Evolutionary conservation across 2,329 filamentous ascomycete species (phyloP).

Genomic region (Cryphonectria naterciae): DNA sequence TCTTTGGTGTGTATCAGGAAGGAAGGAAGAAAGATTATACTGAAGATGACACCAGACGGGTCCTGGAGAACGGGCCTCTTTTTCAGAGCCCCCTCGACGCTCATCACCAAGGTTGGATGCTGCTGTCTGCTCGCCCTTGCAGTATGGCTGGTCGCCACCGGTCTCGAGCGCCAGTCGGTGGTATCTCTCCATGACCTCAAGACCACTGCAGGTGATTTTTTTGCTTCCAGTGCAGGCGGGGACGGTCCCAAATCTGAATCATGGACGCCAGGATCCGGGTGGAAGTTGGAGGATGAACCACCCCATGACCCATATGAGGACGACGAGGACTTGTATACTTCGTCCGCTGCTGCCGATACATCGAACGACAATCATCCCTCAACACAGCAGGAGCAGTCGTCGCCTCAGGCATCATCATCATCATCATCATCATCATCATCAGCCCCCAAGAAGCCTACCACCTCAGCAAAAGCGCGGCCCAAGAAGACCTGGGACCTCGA

Average conservation of each 20-base stretch:
- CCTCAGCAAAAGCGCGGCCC: background rate
- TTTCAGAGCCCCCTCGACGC: background rate
- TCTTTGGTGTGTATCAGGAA: background rate
- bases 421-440: background rate
- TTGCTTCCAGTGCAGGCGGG: background rate
- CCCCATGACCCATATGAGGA: background rate
- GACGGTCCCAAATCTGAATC: background rate
- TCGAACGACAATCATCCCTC: background rate
- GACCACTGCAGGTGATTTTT: background rate
- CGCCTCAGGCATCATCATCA: background rate
- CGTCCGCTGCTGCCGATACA: background rate
- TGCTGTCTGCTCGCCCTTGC: background rate
- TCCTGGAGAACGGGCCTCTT: background rate
- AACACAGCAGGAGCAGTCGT: background rate
- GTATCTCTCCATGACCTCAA: background rate
- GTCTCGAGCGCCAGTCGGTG: background rate
- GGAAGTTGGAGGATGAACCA: background rate
- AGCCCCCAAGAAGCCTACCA: background rate
- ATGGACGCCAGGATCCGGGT: background rate
- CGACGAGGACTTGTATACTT: background rate
- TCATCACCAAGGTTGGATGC: background rate
- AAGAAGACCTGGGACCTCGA: background rate
- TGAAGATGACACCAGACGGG: constrained; percentile 1
- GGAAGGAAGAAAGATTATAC: background rate
- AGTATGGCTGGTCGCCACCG: background rate